Evolutionary conservation across 1,284 basidiomycete species (phyloP), one percentile per base, ranked within the genome.

Genomic region (Pseudozyma pruni): DNA sequence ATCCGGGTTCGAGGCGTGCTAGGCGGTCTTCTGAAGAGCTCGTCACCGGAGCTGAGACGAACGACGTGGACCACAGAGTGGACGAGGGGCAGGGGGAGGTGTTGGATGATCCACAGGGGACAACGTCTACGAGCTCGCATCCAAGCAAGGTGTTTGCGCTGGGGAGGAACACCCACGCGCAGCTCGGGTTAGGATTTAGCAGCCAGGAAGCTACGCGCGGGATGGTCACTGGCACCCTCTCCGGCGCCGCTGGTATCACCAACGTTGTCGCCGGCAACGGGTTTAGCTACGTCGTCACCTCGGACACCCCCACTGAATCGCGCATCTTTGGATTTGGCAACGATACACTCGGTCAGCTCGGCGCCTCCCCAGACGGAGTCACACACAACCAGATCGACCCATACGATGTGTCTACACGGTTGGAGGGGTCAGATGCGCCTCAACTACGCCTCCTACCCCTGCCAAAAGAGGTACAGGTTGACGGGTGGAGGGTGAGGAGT

Each of bases 191-290:
- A 1, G 70, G 70, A 1, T 73, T 69, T 14, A 23, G 48, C 0
- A 40, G 32, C 13, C 63, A 73, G n/a, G 70, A 73, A 31, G 64
- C 64, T 1, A 73, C 70, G 3, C 25, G 70, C 1, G 70, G 70
- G 0, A 69, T 73, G 64, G 47, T 64, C 8, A 57, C 60, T 0
- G 64, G 60, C 8, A 2, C 35, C 4, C 23, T 71, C 0, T 4
- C 20, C 2, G 68, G 61, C 9, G 25, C n/a, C 14, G 38, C 43
- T 4, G 61, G 61, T 3, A 34, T 71, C 1, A 2, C 7, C 14
- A 14, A 8, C 5, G 22, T 71, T 1, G 50, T 23, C 7, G 64
- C 56, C 0, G 64, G 56, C 0, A 34, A 34, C 8, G 56, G 60
- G 1, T 62, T 56, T 22, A 59, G 51, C 32, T 55, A 57, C 7